Conservation (phyloP, 2,329 filamentous ascomycete genomes). For the Fragosphaeria purpurea region DNA sequence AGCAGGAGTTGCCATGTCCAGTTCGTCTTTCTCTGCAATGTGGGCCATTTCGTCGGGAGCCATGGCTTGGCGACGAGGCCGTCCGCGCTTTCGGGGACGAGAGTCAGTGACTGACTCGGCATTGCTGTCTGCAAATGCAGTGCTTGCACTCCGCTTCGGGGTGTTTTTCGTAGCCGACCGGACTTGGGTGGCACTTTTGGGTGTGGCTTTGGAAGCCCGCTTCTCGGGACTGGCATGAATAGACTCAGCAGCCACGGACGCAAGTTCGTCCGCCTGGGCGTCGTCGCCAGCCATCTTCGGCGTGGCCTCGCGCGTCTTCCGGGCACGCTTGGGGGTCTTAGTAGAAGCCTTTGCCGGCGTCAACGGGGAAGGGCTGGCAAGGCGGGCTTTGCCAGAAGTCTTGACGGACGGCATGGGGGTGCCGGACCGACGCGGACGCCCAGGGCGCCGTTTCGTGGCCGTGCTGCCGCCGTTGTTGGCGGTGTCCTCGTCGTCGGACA, state of each 20-base stretch:
- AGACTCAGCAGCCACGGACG: background rate
- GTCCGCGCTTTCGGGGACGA: constrained; percentile 21
- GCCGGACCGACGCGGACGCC: constrained; percentile 36
- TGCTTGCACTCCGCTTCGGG: background rate
- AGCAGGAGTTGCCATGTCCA: background rate
- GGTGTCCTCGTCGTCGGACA: constrained; percentile 32
- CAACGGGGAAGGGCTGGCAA: background rate
- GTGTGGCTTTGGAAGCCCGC: background rate
- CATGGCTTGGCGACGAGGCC: constrained; percentile 20
- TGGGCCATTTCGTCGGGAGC: constrained; percentile 17
- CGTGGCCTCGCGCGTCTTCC: constrained; percentile 3
- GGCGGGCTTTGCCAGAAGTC: constrained; percentile 25
- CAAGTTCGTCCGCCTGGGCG: constrained; percentile 1
- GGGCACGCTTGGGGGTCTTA: constrained; percentile 1
- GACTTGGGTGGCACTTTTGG: background rate
- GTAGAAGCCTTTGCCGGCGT: constrained; percentile 1
- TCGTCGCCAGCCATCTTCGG: constrained; percentile 19
- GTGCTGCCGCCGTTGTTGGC: constrained; percentile 22
- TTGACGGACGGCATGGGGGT: constrained; percentile 37
- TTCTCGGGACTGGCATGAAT: background rate
- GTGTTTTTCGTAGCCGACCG: background rate
- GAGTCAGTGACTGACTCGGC: constrained; percentile 9
- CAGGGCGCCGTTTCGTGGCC: constrained; percentile 11
- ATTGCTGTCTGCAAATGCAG: constrained; percentile 1
- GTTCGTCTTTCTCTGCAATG: constrained; percentile 15